A percentile compares a stretch with the other conserved stretches of the same genome.
Conservation (phyloP, 2,329 filamentous ascomycete species). For the Aspergillus japonicus region DNA sequence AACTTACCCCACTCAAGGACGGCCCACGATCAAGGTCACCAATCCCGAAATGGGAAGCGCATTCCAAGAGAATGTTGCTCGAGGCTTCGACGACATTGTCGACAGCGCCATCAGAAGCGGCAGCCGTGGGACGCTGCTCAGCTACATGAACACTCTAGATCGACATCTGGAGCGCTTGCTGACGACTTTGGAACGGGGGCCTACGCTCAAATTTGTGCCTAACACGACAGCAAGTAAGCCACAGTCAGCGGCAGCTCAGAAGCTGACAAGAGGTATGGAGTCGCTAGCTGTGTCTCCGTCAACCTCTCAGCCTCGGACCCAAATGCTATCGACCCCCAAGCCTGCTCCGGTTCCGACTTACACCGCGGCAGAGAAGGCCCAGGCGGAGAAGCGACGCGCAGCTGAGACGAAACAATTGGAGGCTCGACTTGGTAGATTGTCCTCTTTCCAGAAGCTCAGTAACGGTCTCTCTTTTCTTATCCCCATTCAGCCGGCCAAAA, state of each 20-base stretch:
- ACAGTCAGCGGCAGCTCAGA: conserved; percentile 3
- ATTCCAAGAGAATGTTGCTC: conserved; percentile 74
- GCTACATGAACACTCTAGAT: conserved; percentile 68
- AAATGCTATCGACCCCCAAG: conserved; percentile 1
- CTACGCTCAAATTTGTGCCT: conserved; percentile 68
- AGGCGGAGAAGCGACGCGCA: conserved; percentile 63
- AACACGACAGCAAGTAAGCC: conserved; percentile 51
- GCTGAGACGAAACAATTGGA: conserved; percentile 71
- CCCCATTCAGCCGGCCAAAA: conserved; percentile 65
- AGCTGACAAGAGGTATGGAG: conserved; percentile 10
- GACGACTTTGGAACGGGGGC: conserved; percentile 66
- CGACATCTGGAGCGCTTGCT: conserved; percentile 69
- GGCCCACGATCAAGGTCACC: conserved; percentile 61
- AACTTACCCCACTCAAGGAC: conserved; percentile 57
- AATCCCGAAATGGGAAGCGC: conserved; percentile 71
- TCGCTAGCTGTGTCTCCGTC: conserved; percentile 8
- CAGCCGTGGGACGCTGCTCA: conserved; percentile 56
- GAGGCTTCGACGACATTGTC: conserved; percentile 67
- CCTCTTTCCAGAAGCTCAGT: conserved; percentile 65
- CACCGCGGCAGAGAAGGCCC: conserved; percentile 58
- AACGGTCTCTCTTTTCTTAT: conserved; percentile 71
- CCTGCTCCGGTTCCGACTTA: conserved; percentile 50
- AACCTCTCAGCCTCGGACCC: neutral
- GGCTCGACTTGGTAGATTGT: conserved; percentile 67
- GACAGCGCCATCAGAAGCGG: conserved; percentile 49